These are phyloP conservation scores for Termitomyces titanicus DNA, from an alignment of 768 basidiomycete species.

Conservation along the genomic window DNA sequence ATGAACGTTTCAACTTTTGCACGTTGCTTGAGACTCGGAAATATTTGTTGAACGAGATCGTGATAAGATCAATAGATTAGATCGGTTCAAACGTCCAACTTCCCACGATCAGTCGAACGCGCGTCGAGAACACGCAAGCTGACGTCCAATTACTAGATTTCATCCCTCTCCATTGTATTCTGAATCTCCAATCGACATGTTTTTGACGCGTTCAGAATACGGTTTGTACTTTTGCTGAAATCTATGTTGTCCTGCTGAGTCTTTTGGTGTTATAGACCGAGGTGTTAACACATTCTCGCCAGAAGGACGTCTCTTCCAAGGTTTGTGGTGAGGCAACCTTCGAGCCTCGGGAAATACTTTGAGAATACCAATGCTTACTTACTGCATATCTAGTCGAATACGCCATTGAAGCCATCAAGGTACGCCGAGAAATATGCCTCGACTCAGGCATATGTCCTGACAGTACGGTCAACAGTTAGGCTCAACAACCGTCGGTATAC, in stretches of 20 bases:
- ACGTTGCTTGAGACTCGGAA: background rate
- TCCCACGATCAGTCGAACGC: slow-evolving; percentile 42
- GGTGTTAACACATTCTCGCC: slow-evolving; percentile 99
- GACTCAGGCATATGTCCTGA: slow-evolving; percentile 1
- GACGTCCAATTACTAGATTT: slow-evolving; percentile 17
- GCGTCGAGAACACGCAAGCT: slow-evolving; percentile 40
- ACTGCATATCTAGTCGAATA: slow-evolving; percentile 72
- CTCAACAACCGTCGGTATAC: slow-evolving; percentile 95
- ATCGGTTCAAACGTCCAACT: slow-evolving; percentile 19
- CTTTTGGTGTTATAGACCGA: slow-evolving; percentile 54
- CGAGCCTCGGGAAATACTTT: background rate
- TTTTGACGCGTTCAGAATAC: slow-evolving; percentile 94
- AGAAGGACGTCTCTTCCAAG: slow-evolving; percentile 97
- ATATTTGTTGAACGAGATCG: background rate
- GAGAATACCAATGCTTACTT: background rate
- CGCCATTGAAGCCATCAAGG: slow-evolving; percentile 99
- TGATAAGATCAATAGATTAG: slow-evolving; percentile 25
- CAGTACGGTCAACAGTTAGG: slow-evolving; percentile 67
- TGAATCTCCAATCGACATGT: slow-evolving; percentile 49
- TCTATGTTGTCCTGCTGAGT: background rate
- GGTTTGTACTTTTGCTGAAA: slow-evolving; percentile 41
- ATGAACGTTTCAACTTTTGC: background rate
- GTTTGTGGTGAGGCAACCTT: slow-evolving; percentile 36
- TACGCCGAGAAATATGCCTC: slow-evolving; percentile 24
- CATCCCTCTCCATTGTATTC: slow-evolving; percentile 19